Evolutionary conservation across 306 rosid genomes (phyloP).

Genomic region (Erythrophleum fordii): DNA sequence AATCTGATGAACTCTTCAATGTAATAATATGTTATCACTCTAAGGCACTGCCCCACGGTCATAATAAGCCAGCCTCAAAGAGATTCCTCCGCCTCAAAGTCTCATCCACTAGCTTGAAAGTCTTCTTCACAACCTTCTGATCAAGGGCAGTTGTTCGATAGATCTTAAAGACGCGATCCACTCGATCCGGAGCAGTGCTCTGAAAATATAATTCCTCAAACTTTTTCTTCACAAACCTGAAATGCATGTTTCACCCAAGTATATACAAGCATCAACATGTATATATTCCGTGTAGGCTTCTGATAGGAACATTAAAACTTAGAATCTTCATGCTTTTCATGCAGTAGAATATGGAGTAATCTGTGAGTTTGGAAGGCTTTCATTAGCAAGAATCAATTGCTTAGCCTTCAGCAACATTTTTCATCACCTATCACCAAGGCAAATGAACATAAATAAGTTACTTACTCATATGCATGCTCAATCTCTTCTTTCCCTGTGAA

Average conservation of each 20-base stretch:
- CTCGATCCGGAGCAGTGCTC: constrained; percentile 83
- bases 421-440: constrained; percentile 14
- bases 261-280: background rate
- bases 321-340: background rate
- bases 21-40: constrained; percentile 13
- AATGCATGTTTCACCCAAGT: background rate
- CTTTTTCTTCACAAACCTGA: constrained; percentile 93
- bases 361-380: constrained; percentile 25
- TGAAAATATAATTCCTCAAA: constrained; percentile 91
- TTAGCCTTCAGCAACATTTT: constrained; percentile 21
- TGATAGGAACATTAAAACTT: too few relatives aligned
- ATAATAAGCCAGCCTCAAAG: constrained; percentile 90
- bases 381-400: constrained; percentile 21
- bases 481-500: constrained; percentile 90
- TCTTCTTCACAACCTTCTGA: constrained; percentile 96
- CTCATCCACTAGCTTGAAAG: constrained; percentile 96
- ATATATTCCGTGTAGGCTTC: background rate
- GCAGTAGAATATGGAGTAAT: background rate
- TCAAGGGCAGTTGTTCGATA: constrained; percentile 95
- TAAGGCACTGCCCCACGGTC: constrained; percentile 43
- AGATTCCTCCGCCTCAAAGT: constrained; percentile 92
- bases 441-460: constrained; percentile 15
- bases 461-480: constrained; percentile 93
- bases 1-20: constrained; percentile 38
- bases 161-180: constrained; percentile 89